Evolutionary conservation across 805 yeast genomes (phyloP), one percentile per base, ranked within the genome.

Genomic region (Naumovozyma baii): DNA sequence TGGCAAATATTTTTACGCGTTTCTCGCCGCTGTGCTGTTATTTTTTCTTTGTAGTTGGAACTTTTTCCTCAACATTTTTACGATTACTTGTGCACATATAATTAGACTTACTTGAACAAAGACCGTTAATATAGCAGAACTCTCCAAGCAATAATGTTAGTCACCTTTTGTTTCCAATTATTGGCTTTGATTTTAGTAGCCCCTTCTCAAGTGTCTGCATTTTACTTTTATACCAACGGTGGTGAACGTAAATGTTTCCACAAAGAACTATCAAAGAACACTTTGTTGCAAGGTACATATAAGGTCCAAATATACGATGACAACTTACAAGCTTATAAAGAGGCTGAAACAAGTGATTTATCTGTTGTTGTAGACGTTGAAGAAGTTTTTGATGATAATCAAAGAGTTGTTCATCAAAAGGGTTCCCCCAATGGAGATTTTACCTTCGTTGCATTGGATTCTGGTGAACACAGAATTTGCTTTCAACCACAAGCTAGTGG

Each of bases 401-500:
- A 82, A 56, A 66, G 81, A 50, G 88, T 82, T 40, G 83, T 78
- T 19, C 74, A 75, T 44, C 88, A 80, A 55, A 80, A 74, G 59
- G 75, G 79, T 30, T 58, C 73, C 7, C 74, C 85, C 31, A 61
- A 63, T 31, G 86, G 87, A 22, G 83, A 79, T 46, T 79, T 82
- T 54, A 73, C 85, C 8, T 81, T 80, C 65, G 76, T 83, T 29
- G 82, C 90, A 2, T 61, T 74, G 31, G 88, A 80, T 46, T 67
- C 81, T 14, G 92, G 92, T 51, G 90, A 82, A 54, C 90, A 82
- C 64, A 77, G 76, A 61, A 74, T 82, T 57, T 82, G 92, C 61
- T 66, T 82, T 46, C 68, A 65, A 45, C 68, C 70, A n/a, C 66
- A 64, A 42, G 56, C 66, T 5, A 59, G 55, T 13, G 85, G 83